Base-by-base conservation (phyloP, 192 early-diverging fungal species). In the Dispira parvispora region DNA sequence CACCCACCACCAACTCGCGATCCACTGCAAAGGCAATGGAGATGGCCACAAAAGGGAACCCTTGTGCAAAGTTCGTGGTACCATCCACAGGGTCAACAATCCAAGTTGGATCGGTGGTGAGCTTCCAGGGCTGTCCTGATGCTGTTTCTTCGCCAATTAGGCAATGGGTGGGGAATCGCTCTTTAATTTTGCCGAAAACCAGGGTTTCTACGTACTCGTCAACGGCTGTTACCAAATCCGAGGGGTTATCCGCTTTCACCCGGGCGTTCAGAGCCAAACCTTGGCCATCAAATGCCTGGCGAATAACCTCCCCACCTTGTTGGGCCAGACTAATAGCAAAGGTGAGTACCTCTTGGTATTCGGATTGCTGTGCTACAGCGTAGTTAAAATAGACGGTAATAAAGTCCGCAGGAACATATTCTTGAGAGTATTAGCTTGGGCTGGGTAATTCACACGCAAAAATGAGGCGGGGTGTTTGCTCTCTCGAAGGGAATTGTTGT, bases 21-120 rank as follows among this genome's bases (percentile, higher is more conserved):
- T 84, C 75, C 53, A 90, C 71, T 1, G 86, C 76, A 62, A 98
- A 68, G 3, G 80, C 92, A 56, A 98, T 91, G n/a, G 85, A 89
- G 50, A 95, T 80, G 56, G 83, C 82, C 5, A 88, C 84, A 70
- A 83, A 94, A 0, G 90, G 95, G 63, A 91, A 88, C 72, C 82
- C 78, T 55, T 84, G 82, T 18, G 81, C 78, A 72, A 91, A 89
- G 73, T 89, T 85, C 68, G 84, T 84, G 16, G 84, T 87, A 25
- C 88, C 86, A 64, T 88, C 84, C 67, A 74, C 82, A 1, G 93
- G 93, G 65, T 96, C 90, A 21, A 94, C 85, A 50, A 92, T 84
- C 90, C 91, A 93, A 0, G 91, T 92, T 13, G 88, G 89, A 16
- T 79, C 75, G 64, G 86, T 67, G 20, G 84, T 84, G 46, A 89